Percentiles rank a stretch among this genome's conserved stretches.
phyloP scores from a whole-genome alignment of 2,329 filamentous ascomycete species.

The Diaporthe velutina region DNA sequence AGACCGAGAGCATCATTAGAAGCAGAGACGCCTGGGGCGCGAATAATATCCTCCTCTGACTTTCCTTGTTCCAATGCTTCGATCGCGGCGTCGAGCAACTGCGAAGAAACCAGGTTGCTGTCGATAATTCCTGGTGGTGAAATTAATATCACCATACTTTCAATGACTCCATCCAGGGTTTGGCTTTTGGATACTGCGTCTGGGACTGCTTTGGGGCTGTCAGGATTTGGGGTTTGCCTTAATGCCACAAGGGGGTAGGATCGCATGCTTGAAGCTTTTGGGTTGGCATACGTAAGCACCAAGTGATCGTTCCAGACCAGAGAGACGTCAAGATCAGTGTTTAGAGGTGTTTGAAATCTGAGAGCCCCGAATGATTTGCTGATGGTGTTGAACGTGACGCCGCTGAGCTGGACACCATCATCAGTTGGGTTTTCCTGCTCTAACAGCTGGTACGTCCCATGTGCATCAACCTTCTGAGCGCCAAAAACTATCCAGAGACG shows the following conservation, averaged over 20 bases:
- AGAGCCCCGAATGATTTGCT: neutral
- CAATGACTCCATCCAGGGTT: neutral
- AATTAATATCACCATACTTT: neutral
- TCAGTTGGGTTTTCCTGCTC: neutral
- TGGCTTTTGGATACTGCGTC: no score
- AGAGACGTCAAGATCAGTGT: neutral
- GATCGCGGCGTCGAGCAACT: neutral
- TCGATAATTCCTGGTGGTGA: no score
- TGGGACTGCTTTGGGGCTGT: neutral
- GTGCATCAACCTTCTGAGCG: constrained; percentile 1
- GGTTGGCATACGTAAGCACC: neutral
- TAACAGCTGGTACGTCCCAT: constrained; percentile 27
- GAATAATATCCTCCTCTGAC: neutral
- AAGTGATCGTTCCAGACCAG: constrained; percentile 22
- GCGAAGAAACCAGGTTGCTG: no score
- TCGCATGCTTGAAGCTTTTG: neutral
- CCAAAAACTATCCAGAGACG: neutral
- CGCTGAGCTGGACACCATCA: neutral
- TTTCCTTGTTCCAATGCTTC: neutral
- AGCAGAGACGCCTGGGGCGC: neutral
- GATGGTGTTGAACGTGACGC: constrained; percentile 27
- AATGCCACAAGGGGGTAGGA: neutral
- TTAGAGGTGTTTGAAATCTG: neutral
- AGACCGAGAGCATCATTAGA: neutral
- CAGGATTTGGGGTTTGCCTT: neutral